phyloP scores from a whole-genome alignment of 176 grass and related monocot genomes.

The Guadua angustifolia region DNA sequence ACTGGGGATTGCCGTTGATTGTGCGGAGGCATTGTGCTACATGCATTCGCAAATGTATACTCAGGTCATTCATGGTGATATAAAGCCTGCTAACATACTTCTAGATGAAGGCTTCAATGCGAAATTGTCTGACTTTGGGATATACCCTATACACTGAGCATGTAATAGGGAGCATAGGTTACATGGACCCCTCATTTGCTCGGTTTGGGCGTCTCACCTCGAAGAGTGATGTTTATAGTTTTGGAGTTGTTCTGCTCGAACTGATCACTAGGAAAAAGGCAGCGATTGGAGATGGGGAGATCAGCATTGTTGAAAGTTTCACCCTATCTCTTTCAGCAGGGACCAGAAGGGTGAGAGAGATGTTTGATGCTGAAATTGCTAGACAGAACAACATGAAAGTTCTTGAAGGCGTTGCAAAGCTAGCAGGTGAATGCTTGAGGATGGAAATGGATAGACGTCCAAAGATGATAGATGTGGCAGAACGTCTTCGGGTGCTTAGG shows the following conservation, averaged over 20 bases:
- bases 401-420: background rate
- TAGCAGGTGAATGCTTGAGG: slow-evolving; percentile 25
- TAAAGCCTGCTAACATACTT: too few species aligned
- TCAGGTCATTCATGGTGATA: too few species aligned
- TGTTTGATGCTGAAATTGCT: slow-evolving; percentile 18
- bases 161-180: too few species aligned
- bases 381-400: background rate
- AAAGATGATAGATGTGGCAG: background rate
- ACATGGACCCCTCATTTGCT: too few species aligned
- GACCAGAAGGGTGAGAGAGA: background rate
- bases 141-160: too few species aligned
- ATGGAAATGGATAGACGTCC: slow-evolving; percentile 10
- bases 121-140: too few species aligned
- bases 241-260: slow-evolving; percentile 24
- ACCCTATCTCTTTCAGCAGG: background rate
- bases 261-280: slow-evolving; percentile 28
- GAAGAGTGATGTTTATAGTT: too few species aligned
- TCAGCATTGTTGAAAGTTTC: background rate
- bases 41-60: too few species aligned
- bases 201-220: too few species aligned
- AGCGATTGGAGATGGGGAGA: background rate
- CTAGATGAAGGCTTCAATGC: too few species aligned
- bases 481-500: background rate
- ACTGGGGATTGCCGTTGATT: too few species aligned
- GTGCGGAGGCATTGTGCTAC: too few species aligned